Evolutionary conservation across 176 grass and related monocot species (phyloP), one percentile per base, ranked within the genome.

Genomic region (Oryza nivara): DNA sequence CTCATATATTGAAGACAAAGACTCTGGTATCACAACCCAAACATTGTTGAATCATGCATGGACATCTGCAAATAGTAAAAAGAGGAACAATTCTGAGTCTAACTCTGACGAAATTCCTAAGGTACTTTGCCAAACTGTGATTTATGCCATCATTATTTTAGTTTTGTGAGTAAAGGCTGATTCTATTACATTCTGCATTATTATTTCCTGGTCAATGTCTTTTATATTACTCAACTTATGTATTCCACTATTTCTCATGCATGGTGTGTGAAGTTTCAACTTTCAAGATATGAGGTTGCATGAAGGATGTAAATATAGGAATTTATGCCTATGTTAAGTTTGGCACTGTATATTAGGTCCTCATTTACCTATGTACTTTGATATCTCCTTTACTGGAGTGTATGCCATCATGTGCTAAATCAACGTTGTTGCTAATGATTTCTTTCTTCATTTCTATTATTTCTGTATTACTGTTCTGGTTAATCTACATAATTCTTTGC

Each of bases 11-110:
- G 92, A 94, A 88, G 92, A 97, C 72, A 91, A 81, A 80, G 88
- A 97, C 82, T 94, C 92, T 82, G 94, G 94, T 70, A 85, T 97
- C 73, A 94, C 90, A 83, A 97, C 88, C 11, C 94, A 97, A 76
- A 94, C 92, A 80, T 83, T 94, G 72, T 65, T 97, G 82, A 92
- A 94, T 71, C 94, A 94, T 67, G 92, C 94, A 25, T 94, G 83
- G 92, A 82, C 86, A 23, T 94, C 88, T 68, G 88, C 92, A 61
- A 97, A 92, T 80, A 96, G 67, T 83, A 88, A 69, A 63, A 91
- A 92, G 67, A 92, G 76, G 80, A 90, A 92, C 65, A 94, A 14
- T 82, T 84, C 92, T 82, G 76, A 81, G 72, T 87, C 89, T 26
- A 87, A 88, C 64, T 78, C 88, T 68, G 88, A 84, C 83, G 90